Evolutionary conservation across 306 rosid species (phyloP).

Genomic region (Dalbergia oliveri): DNA sequence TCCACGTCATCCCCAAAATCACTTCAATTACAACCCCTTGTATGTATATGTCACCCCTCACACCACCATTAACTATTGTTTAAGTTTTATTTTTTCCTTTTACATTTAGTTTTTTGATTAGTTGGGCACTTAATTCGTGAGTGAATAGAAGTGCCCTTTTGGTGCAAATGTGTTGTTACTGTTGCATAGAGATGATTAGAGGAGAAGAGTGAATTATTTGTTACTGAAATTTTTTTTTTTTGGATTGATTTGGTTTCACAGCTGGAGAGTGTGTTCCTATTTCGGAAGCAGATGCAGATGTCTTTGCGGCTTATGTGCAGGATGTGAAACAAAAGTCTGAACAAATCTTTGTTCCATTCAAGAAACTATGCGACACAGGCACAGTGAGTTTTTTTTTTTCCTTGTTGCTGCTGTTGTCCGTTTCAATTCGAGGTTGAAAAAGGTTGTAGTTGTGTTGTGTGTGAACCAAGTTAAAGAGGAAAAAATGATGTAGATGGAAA

Average conservation of each 20-base stretch:
- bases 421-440: constrained; percentile 30
- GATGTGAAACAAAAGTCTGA: constrained; percentile 70
- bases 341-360: constrained; percentile 69
- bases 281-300: constrained; percentile 60
- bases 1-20: constrained; percentile 87
- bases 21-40: constrained; percentile 78
- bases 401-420: constrained; percentile 17
- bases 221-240: too few relatives aligned
- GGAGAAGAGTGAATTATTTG: too few relatives aligned
- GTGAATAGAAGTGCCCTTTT: constrained; percentile 6
- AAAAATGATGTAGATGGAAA: constrained; percentile 68
- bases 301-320: constrained; percentile 65
- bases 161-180: background rate
- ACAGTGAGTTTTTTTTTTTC: constrained; percentile 52
- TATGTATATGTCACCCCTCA: constrained; percentile 24
- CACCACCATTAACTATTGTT: background rate
- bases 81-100: background rate
- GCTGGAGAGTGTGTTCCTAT: constrained; percentile 78
- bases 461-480: constrained; percentile 33
- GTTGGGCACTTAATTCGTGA: background rate
- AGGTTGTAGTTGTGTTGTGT: background rate
- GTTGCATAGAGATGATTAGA: constrained; percentile 8
- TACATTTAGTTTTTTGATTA: background rate
- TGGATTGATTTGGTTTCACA: constrained; percentile 29
- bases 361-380: constrained; percentile 62